Evolutionary conservation across 805 yeast species (phyloP), one percentile per base, ranked within the genome.

Genomic region (Candida namnaoensis): DNA sequence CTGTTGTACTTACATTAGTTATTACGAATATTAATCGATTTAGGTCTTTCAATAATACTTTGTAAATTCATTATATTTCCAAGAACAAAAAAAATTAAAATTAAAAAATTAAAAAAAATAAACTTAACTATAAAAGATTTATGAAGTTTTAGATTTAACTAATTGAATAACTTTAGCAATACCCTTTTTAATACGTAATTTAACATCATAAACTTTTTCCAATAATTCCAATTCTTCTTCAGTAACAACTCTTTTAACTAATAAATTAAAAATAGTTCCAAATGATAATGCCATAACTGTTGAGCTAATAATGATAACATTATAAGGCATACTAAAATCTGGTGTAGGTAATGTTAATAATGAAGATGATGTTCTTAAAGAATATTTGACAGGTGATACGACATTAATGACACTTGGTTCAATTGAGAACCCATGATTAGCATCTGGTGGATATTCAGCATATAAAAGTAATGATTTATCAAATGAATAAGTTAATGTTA

Each of bases 391-490:
- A 43, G 66, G 67, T 10, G 61, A 58, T 8, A 80, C 40, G 0
- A 86, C 74, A 3, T 82, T 73, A 11, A 88, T 69, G 10, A 87
- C 82, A 5, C 95, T 95, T 0, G 98, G 95, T 24, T 93, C 93
- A 36, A 93, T 78, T 44, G 90, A 91, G 62, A 93, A 93, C 1
- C 99, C 99, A 53, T 93, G 97, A 58, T 93, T 93, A 2, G 99
- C 98, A 67, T 93, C 99, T 1, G 99, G 99, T n/a, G 99, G 99
- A 55, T 93, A 93, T 58, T 93, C 98, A 4, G 88, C 84, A 46
- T 85, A 80, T 43, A 82, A 72, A 28, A 93, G 69, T 57, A 93
- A 69, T 0, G 95, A 80, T 59, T 90, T 93, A 57, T 93, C 98
- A 56, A 91, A 90, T 42, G 81, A 76, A 57, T 85, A 85, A 3